Evolutionary conservation across 192 early-diverging fungal genomes (phyloP).

Genomic region (Backusella mclennaniae): DNA sequence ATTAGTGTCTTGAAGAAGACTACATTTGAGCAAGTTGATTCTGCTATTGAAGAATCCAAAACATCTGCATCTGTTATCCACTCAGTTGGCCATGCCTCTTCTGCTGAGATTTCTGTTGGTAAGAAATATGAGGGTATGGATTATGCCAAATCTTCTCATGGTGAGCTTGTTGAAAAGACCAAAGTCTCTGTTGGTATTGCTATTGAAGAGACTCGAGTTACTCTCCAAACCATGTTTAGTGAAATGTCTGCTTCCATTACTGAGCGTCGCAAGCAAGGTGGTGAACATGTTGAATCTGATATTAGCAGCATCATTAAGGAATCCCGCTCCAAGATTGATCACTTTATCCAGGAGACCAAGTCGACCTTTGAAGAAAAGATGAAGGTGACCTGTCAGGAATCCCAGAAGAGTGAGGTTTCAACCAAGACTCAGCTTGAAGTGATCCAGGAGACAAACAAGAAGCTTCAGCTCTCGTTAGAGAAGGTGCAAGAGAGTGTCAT

Average conservation of each 20-base stretch:
- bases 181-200: conserved; percentile 12
- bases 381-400: not conserved
- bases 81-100: not conserved
- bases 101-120: conserved; percentile 10
- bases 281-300: conserved; percentile 7
- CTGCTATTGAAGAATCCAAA: conserved; percentile 11
- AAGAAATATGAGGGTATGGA: conserved; percentile 3
- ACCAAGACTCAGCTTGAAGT: not conserved
- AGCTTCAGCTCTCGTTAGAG: not conserved
- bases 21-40: not conserved
- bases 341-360: not conserved
- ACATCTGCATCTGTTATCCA: conserved; percentile 1
- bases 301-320: conserved; percentile 11
- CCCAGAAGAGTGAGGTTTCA: not conserved
- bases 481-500: conserved; percentile 8
- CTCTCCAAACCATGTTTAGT: not conserved
- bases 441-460: not conserved
- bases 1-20: not conserved
- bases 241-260: not conserved
- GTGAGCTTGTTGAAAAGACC: not conserved
- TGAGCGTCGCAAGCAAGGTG: conserved; percentile 17
- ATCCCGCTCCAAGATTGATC: not conserved
- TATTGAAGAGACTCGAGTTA: conserved; percentile 7
- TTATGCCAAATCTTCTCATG: conserved; percentile 2
- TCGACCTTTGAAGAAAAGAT: not conserved